These are phyloP conservation scores for Aspergillus arachidicola DNA, from an alignment of 2,329 filamentous ascomycete species.

Conservation along the genomic window DNA sequence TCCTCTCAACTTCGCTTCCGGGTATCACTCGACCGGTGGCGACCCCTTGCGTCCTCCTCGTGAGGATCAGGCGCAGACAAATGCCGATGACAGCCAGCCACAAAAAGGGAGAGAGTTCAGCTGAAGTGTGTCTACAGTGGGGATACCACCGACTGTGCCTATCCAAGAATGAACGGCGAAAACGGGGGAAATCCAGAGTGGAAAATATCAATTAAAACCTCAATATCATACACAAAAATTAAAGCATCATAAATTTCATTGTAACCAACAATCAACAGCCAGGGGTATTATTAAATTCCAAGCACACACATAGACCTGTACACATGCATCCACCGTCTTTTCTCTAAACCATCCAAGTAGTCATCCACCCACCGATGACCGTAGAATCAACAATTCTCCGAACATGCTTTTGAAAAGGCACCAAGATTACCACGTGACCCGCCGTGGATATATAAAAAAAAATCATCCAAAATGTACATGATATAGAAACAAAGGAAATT, in stretches of 20 bases:
- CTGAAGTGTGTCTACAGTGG: conserved; percentile 9
- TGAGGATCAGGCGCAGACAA: conserved; percentile 11
- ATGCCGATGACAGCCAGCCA: conserved; percentile 21
- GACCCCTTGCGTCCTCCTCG: conserved; percentile 16
- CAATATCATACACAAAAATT: background rate
- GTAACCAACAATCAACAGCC: conserved; percentile 12
- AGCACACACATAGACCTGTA: conserved; percentile 16
- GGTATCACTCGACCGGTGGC: background rate
- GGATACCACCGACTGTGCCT: background rate
- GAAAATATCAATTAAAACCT: background rate
- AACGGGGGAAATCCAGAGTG: background rate
- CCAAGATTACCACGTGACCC: conserved; percentile 18
- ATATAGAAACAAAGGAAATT: conserved; percentile 27
- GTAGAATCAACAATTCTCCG: conserved; percentile 3
- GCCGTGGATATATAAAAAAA: conserved; percentile 16
- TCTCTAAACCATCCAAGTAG: conserved; percentile 17
- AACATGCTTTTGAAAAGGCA: conserved; percentile 14
- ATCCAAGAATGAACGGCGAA: background rate
- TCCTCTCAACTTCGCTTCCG: background rate
- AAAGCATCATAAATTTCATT: conserved; percentile 2
- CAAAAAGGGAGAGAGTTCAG: conserved; percentile 11
- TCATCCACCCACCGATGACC: conserved; percentile 1
- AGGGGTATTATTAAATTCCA: conserved; percentile 29
- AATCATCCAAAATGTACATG: conserved; percentile 18
- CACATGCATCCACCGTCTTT: conserved; percentile 14